Evolutionary conservation across 108 stramenopile species (phyloP).

Genomic region (Craspedostauros australis): DNA sequence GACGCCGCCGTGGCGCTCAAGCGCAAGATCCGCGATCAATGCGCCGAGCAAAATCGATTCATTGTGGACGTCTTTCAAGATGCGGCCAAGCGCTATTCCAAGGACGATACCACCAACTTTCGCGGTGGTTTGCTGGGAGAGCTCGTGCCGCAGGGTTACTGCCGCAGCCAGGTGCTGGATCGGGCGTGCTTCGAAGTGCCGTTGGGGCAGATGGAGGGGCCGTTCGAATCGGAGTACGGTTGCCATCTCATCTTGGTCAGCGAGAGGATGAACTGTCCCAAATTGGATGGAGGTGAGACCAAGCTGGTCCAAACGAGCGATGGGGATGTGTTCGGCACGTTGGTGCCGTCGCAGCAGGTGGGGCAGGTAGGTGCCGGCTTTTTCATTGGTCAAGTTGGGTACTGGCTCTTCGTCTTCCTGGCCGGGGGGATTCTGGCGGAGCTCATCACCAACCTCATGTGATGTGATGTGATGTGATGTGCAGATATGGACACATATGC

Average conservation of each 20-base stretch:
- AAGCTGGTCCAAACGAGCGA: conserved; percentile 22
- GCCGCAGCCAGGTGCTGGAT: conserved; percentile 39
- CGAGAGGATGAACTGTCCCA: conserved; percentile 64
- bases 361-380: too few relatives aligned
- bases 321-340: conserved; percentile 22
- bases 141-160: conserved; percentile 56
- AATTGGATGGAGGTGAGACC: conserved; percentile 49
- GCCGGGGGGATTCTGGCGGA: too few relatives aligned
- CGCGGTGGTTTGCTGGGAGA: conserved; percentile 46
- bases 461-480: too few relatives aligned
- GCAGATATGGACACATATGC: too few relatives aligned
- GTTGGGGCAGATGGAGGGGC: conserved; percentile 42
- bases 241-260: conserved; percentile 50
- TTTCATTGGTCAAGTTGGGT: too few relatives aligned
- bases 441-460: too few relatives aligned
- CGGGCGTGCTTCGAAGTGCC: conserved; percentile 39
- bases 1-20: conserved; percentile 43
- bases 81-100: conserved; percentile 44
- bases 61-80: conserved; percentile 51
- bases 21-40: conserved; percentile 41
- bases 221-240: conserved; percentile 49
- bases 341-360: conserved; percentile 2
- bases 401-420: too few relatives aligned
- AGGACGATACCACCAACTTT: conserved; percentile 45
- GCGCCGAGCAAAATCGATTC: conserved; percentile 23